Evolutionary conservation across 1,284 basidiomycete genomes (phyloP), one percentile per base, ranked within the genome.

Genomic region (Caloboletus firmus): DNA sequence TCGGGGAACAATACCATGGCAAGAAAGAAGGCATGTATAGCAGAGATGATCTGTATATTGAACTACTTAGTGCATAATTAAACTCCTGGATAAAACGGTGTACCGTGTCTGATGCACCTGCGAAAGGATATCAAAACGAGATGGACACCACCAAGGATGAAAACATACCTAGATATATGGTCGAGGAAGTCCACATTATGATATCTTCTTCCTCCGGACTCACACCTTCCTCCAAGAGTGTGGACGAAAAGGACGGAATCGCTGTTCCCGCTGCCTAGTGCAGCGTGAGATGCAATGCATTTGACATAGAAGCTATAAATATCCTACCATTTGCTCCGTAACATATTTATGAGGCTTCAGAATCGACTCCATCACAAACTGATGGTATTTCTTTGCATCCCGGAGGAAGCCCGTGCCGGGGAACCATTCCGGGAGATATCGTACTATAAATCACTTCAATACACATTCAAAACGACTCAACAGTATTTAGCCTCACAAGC

Each of bases 391-490:
- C 12, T 69, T 64, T 5, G 77, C 79, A 10, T 69, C 70, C 26
- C 63, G 63, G 57, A 79, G 64, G 66, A 81, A 82, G 0, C 72
- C 69, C 24, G 70, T 68, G 0, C 80, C 80, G 34, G 80, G 80
- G 8, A 80, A 52, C 80, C 79, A 81, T 53, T 75, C 73, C 0
- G 34, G 81, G 80, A 8, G 82, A 55, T 72, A 56, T 43, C 65
- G 69, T 47, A 83, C 74, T 75, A 28, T 5, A 45, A 26, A 32
- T 31, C 9, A 18, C 2, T 8, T 59, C 13, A 58, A 36, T n/a
- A 18, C 32, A 10, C 20, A 20, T 37, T 18, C 28, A 28, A 17
- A 17, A 8, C 0, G 1, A n/a, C n/a, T n/a, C n/a, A 24, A 37
- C 1, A 3, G 11, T 10, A 18, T 2, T 20, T 3, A 0, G 13